Conservation (phyloP, 768 basidiomycete genomes). For the Boletus huronensis region DNA sequence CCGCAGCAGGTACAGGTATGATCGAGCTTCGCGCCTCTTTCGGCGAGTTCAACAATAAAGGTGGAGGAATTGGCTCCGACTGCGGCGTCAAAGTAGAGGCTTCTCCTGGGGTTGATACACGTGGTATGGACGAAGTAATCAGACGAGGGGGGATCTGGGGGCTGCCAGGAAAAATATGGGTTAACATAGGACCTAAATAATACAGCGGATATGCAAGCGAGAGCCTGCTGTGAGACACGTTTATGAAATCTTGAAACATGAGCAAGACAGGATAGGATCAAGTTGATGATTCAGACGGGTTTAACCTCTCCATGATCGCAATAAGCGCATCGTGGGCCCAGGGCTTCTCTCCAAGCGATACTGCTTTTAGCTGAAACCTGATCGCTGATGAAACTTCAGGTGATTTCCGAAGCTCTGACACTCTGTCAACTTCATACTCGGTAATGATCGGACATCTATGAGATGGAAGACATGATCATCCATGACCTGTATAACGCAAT, state of each 20-base stretch:
- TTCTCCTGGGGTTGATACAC: constrained; percentile 44
- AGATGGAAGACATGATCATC: not conserved
- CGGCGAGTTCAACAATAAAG: constrained; percentile 39
- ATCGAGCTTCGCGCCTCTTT: constrained; percentile 63
- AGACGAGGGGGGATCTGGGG: constrained; percentile 70
- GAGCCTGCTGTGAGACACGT: not conserved
- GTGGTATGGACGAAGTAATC: constrained; percentile 64
- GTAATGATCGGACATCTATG: constrained; percentile 15
- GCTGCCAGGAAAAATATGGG: constrained; percentile 64
- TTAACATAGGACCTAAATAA: constrained; percentile 13
- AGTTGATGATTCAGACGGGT: constrained; percentile 1
- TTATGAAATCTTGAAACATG: not conserved
- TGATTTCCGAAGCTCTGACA: constrained; percentile 20
- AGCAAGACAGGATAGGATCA: not conserved
- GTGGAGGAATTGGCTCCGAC: constrained; percentile 13
- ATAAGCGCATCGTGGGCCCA: constrained; percentile 22
- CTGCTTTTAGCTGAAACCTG: constrained; percentile 21
- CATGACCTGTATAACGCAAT: not conserved
- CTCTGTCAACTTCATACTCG: constrained; percentile 17
- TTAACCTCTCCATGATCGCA: constrained; percentile 25
- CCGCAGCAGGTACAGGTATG: constrained; percentile 60
- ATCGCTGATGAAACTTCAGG: constrained; percentile 21
- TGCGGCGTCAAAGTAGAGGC: constrained; percentile 26
- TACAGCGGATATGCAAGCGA: not conserved
- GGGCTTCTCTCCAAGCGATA: constrained; percentile 26